Base-by-base conservation (phyloP, 257 asterid species). In the Asclepias syriaca region DNA sequence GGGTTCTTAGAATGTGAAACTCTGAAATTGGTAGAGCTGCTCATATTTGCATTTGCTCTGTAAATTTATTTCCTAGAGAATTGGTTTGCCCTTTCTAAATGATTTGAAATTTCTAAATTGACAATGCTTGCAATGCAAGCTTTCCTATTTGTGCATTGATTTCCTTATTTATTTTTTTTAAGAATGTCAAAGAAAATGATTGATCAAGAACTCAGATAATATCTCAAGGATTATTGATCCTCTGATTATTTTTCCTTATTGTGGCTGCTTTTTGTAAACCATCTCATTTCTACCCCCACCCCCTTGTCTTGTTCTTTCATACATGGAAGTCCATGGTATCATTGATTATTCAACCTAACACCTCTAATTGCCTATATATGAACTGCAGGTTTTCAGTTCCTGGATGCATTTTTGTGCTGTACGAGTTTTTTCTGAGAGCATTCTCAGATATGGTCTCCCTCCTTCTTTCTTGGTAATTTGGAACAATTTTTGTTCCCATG, bases 401-500 rank as follows among this genome's bases (percentile, higher is more conserved):
- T 92, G 98, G 97, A 92, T 90, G 98, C 97, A 88, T 81, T 90
- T 90, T 77, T 87, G 96, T 78, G 98, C 96, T 76, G 95, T 89
- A 65, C 95, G 97, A 70, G 84, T 89, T 78, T 90, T 87, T 80
- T 83, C 85, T 53, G 97, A 90, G 79, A 93, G 96, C 92, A 89
- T 93, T 83, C 83, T 93, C 74, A 89, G 97, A 80, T 93, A 90
- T 51, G 94, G 97, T 58, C 88, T 87, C 71, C 96, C 95, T 16
- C 97, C 92, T 49, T 83, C 93, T 19, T 91, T 85, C 73, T 81
- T 84, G 88, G 88, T 84, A 81, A 77, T 59, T 34, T 34, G n/a
- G 22, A 69, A 63, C 69, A 24, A 24, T 34, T 29, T 15, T 13
- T 53, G 9, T 45, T 49, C 70, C 40, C 15, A 11, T 55, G 15